Percentiles rank a stretch among this genome's conserved stretches.
Conservation (phyloP, 2,329 filamentous ascomycete species). For the Cercospora berteroae region DNA sequence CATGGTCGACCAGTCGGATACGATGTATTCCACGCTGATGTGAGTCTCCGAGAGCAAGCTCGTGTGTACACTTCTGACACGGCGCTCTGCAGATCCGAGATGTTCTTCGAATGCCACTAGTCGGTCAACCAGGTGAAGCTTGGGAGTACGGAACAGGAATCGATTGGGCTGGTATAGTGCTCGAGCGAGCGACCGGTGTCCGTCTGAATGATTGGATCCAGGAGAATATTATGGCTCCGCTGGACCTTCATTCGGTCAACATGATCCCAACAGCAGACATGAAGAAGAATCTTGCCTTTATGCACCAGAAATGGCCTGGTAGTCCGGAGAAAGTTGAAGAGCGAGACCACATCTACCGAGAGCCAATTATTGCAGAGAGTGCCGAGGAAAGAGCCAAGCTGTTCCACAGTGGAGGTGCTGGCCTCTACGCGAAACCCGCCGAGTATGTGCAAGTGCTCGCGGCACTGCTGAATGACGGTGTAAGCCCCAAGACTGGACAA, state of each 20-base stretch:
- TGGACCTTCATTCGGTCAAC: conserved; percentile 51
- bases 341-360: conserved; percentile 53
- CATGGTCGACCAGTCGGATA: conserved; percentile 50
- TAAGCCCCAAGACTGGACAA: conserved; percentile 54
- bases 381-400: conserved; percentile 46
- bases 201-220: conserved; percentile 49
- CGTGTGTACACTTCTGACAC: not conserved
- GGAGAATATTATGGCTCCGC: conserved; percentile 47
- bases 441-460: conserved; percentile 65
- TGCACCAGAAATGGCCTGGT: conserved; percentile 54
- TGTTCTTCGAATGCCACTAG: conserved; percentile 51
- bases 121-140: conserved; percentile 62
- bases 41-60: conserved; percentile 30
- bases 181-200: conserved; percentile 47
- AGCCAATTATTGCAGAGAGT: conserved; percentile 47
- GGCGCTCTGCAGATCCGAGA: conserved; percentile 36
- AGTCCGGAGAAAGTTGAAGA: conserved; percentile 27
- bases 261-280: conserved; percentile 59
- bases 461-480: conserved; percentile 63
- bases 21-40: conserved; percentile 58
- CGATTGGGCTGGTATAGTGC: conserved; percentile 51
- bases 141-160: conserved; percentile 58
- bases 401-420: conserved; percentile 62
- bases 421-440: conserved; percentile 57
- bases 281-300: conserved; percentile 55